phyloP scores from a whole-genome alignment of 1,139 yeast species.

The Scheffersomyces titani region DNA sequence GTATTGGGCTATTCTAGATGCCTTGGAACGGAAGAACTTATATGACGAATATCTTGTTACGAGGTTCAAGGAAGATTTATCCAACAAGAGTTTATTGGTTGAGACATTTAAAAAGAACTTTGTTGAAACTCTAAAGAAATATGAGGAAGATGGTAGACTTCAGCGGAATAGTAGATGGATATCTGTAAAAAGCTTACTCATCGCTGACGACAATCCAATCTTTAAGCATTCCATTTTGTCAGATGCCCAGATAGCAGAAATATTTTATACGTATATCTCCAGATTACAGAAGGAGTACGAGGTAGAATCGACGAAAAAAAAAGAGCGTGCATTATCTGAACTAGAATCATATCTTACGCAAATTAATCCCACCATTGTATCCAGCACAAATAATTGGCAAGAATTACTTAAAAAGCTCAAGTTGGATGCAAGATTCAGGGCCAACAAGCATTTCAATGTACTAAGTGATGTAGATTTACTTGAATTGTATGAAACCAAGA shows the following conservation, averaged over 20 bases:
- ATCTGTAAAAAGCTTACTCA: constrained; percentile 45
- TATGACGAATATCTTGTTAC: constrained; percentile 67
- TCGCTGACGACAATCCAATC: constrained; percentile 64
- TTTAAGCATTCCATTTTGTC: constrained; percentile 64
- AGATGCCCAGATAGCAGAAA: constrained; percentile 53
- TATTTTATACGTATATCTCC: constrained; percentile 53
- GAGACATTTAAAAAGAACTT: constrained; percentile 61
- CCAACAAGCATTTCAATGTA: constrained; percentile 56
- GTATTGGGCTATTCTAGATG: constrained; percentile 70
- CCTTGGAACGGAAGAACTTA: constrained; percentile 57
- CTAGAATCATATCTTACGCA: constrained; percentile 49
- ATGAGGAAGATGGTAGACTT: constrained; percentile 36
- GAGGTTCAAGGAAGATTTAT: constrained; percentile 54
- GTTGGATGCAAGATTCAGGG: constrained; percentile 54
- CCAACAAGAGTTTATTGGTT: constrained; percentile 52
- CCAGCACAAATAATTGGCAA: constrained; percentile 44
- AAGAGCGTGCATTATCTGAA: constrained; percentile 53
- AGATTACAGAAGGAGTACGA: constrained; percentile 43
- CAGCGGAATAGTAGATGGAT: constrained; percentile 69
- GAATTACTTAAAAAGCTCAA: constrained; percentile 39
- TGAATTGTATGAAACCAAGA: constrained; percentile 48
- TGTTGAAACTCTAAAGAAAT: constrained; percentile 43
- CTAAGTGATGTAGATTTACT: constrained; percentile 64
- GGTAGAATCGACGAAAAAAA: constrained; percentile 26
- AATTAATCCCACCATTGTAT: constrained; percentile 32